Conservation (phyloP, 78 protist genomes). For the Dictyostelium firmibasis region DNA sequence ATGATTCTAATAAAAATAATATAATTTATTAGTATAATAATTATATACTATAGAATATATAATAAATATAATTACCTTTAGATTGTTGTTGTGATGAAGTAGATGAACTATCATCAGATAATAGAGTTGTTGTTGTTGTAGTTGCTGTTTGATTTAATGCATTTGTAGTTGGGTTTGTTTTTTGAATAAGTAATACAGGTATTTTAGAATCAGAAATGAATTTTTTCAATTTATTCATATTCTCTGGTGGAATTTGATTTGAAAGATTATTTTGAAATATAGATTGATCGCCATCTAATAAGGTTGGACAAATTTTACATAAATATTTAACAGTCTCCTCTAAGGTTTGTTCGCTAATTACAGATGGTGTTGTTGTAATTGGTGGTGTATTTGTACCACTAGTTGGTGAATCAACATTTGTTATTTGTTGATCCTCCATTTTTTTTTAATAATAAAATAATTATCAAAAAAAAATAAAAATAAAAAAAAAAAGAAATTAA, state of each 20-base stretch:
- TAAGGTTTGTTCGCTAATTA: slow-evolving; percentile 6
- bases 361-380: background rate
- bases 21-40: no score
- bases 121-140: background rate
- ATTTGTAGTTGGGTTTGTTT: background rate
- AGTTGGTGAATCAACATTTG: background rate
- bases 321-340: slow-evolving; percentile 54
- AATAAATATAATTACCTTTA: background rate
- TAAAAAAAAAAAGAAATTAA: background rate
- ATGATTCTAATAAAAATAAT: no score
- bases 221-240: slow-evolving; percentile 8
- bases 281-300: slow-evolving; percentile 59
- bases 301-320: slow-evolving; percentile 43
- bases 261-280: slow-evolving; percentile 20
- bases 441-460: background rate
- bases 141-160: background rate
- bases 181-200: slow-evolving; percentile 79
- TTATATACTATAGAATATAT: no score
- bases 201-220: slow-evolving; percentile 61
- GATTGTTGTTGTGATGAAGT: background rate
- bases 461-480: background rate
- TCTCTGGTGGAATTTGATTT: background rate
- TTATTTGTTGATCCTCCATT: background rate
- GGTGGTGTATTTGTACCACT: background rate
- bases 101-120: background rate